Percentiles rank a stretch among this genome's conserved stretches.
These are phyloP conservation scores for Ensete ventricosum DNA, from an alignment of 176 grass and related monocot species.

Conservation along the genomic window DNA sequence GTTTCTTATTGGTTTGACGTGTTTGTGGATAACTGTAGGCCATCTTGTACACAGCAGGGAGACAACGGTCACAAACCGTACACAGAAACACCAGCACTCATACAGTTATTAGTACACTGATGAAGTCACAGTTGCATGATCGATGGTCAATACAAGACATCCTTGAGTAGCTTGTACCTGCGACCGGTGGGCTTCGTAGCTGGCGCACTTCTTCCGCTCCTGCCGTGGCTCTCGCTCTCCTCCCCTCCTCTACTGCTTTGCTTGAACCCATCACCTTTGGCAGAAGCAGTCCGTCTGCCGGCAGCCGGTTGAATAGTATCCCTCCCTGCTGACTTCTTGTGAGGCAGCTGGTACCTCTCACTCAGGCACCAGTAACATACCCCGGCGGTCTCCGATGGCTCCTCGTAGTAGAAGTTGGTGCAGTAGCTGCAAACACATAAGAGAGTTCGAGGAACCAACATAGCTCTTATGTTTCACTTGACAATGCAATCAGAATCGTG, in stretches of 20 bases:
- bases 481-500: too few relatives aligned
- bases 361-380: slow-evolving; percentile 87
- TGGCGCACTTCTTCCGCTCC: neutral
- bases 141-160: slow-evolving; percentile 55
- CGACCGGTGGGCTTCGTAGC: slow-evolving; percentile 55
- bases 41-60: too few relatives aligned
- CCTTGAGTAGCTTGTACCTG: slow-evolving; percentile 98
- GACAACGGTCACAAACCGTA: too few relatives aligned
- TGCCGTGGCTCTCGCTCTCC: slow-evolving; percentile 18
- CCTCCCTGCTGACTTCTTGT: slow-evolving; percentile 23
- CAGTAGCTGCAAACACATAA: slow-evolving; percentile 45
- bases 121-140: neutral
- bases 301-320: neutral
- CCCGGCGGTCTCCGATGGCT: slow-evolving; percentile 26
- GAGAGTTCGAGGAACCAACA: neutral
- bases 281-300: neutral
- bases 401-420: slow-evolving; percentile 81
- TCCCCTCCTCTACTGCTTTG: slow-evolving; percentile 6
- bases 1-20: too few relatives aligned
- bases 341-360: slow-evolving; percentile 31
- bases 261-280: slow-evolving; percentile 20
- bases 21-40: too few relatives aligned
- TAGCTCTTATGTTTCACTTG: neutral
- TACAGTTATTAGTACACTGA: neutral
- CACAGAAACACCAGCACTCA: too few relatives aligned